Evolutionary conservation across 139 green algal genomes (phyloP).

Genomic region (Chlorella sp.): DNA sequence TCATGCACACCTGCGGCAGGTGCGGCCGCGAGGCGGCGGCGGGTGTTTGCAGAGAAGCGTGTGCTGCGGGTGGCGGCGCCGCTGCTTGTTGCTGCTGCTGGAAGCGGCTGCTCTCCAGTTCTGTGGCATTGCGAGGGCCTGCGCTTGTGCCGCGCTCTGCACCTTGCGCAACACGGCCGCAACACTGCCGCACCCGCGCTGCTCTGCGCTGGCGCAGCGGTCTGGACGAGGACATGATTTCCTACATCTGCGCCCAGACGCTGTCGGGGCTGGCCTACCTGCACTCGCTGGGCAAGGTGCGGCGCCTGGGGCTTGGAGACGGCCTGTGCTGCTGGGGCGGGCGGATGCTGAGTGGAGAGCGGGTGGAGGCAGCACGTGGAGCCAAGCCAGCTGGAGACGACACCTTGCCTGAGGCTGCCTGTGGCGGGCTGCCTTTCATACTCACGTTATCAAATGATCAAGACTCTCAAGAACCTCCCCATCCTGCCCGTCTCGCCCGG

Average conservation of each 20-base stretch:
- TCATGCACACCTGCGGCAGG: conserved; percentile 70
- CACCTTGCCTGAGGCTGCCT: not conserved
- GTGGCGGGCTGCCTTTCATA: too few relatives aligned
- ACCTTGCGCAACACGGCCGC: not conserved
- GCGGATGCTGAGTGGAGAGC: not conserved
- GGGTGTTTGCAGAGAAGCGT: too few relatives aligned
- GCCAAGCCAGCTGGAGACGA: not conserved
- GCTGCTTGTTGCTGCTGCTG: too few relatives aligned
- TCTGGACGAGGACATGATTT: conserved; percentile 82
- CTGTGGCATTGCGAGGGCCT: too few relatives aligned
- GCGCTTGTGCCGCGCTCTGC: too few relatives aligned
- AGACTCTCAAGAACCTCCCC: not conserved
- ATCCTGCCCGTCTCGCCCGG: not conserved
- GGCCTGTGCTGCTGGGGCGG: not conserved
- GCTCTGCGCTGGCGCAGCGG: not conserved
- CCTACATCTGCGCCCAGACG: conserved; percentile 86
- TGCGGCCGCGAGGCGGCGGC: too few relatives aligned
- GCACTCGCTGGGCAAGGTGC: conserved; percentile 79
- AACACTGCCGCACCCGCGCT: too few relatives aligned
- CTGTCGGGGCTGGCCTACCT: conserved; percentile 90
- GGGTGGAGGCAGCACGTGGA: too few relatives aligned
- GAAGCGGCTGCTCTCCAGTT: too few relatives aligned
- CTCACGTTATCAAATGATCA: too few relatives aligned
- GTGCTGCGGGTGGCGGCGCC: too few relatives aligned
- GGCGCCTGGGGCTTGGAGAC: not conserved